Percentiles rank a stretch among this genome's conserved stretches.
phyloP scores from a whole-genome alignment of 345 rosid genomes.

The Euphorbia pulcherrima region DNA sequence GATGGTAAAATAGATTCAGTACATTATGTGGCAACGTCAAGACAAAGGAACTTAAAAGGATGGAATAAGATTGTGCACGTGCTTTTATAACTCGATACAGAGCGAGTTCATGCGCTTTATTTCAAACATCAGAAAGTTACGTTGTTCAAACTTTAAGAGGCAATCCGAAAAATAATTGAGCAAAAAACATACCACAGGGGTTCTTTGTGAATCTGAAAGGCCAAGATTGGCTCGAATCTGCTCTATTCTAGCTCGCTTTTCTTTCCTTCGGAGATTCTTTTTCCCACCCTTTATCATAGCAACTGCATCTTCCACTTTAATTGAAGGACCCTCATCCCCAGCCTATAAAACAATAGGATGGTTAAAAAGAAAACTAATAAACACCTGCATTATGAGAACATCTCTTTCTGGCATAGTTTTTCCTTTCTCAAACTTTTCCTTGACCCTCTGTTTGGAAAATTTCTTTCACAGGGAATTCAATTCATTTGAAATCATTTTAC shows the following conservation, averaged over 20 bases:
- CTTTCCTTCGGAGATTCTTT: conserved; percentile 73
- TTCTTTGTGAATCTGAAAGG: conserved; percentile 93
- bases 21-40: background rate
- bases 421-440: background rate
- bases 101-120: background rate
- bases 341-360: conserved; percentile 21
- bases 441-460: no score
- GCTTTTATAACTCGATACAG: conserved; percentile 3
- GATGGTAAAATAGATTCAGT: conserved; percentile 9
- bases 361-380: background rate
- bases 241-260: conserved; percentile 86
- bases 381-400: background rate
- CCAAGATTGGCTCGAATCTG: conserved; percentile 93
- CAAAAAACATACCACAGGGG: conserved; percentile 56
- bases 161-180: conserved; percentile 1
- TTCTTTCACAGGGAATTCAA: no score
- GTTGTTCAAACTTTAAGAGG: background rate
- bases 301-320: conserved; percentile 74
- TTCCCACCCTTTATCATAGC: conserved; percentile 84
- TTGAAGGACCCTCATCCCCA: conserved; percentile 36
- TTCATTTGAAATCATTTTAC: no score
- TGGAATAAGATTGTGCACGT: background rate
- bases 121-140: conserved; percentile 1
- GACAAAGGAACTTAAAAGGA: background rate
- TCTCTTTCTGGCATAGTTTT: background rate